Conservation (phyloP, 306 rosid species). For the Prosopis cineraria region DNA sequence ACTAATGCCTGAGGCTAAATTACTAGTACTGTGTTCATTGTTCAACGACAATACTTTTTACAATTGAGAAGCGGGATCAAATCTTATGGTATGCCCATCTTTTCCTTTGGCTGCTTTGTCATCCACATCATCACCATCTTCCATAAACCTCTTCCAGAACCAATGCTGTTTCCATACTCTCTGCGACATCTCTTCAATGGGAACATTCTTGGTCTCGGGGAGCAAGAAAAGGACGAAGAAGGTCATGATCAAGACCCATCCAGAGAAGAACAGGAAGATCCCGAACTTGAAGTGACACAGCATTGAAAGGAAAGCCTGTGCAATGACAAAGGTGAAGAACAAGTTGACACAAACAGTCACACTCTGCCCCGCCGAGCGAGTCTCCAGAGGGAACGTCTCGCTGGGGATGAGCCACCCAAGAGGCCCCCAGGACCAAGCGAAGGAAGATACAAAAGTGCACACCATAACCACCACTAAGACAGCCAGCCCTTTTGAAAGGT, state of each 20-base stretch:
- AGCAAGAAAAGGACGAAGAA: constrained; percentile 60
- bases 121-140: constrained; percentile 32
- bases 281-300: constrained; percentile 86
- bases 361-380: constrained; percentile 94
- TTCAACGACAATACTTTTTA: too few relatives aligned
- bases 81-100: constrained; percentile 40
- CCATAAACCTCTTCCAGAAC: constrained; percentile 85
- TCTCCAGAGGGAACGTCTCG: constrained; percentile 88
- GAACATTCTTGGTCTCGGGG: constrained; percentile 89
- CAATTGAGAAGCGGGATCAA: constrained; percentile 52
- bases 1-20: not conserved
- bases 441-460: constrained; percentile 76
- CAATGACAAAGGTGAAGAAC: constrained; percentile 84
- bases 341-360: constrained; percentile 78
- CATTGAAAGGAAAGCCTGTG: constrained; percentile 94
- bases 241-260: constrained; percentile 87
- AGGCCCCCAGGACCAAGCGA: constrained; percentile 99
- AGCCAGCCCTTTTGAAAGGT: constrained; percentile 52
- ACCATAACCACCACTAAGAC: constrained; percentile 68
- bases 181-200: constrained; percentile 90
- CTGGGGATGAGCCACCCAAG: constrained; percentile 92
- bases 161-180: constrained; percentile 92
- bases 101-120: constrained; percentile 19
- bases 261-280: constrained; percentile 84
- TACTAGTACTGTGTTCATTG: too few relatives aligned